These are phyloP conservation scores for Sedum album DNA, from an alignment of 164 flowering plant genomes.

Conservation along the genomic window DNA sequence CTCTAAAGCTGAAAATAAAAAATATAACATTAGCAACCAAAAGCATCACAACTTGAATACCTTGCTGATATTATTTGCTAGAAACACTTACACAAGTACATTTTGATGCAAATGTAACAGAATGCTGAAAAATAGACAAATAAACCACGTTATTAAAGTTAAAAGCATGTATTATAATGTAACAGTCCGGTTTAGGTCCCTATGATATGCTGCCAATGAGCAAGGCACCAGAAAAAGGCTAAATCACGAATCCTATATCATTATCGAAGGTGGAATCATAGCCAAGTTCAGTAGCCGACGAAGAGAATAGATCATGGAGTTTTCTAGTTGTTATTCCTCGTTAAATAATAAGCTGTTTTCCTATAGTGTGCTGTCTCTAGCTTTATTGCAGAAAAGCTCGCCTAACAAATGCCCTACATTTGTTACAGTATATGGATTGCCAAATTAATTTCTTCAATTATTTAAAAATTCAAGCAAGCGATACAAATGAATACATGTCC, in stretches of 20 bases:
- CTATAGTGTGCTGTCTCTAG: background rate
- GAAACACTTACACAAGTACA: background rate
- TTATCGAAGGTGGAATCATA: background rate
- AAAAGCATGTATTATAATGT: too few relatives aligned
- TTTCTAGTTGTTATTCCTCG: background rate
- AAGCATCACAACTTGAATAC: background rate
- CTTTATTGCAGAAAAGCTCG: background rate
- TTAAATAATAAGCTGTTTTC: too few relatives aligned
- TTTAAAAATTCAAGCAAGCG: slow-evolving; percentile 3
- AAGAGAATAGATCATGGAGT: background rate
- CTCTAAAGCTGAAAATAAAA: too few relatives aligned
- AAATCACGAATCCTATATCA: background rate
- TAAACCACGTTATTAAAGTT: background rate
- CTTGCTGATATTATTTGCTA: too few relatives aligned
- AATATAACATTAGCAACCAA: too few relatives aligned
- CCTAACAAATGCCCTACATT: background rate
- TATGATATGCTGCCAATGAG: background rate
- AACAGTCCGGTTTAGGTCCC: background rate
- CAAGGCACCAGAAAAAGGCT: background rate
- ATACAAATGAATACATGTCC: slow-evolving; percentile 1
- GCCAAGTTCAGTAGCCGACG: background rate
- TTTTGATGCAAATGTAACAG: background rate
- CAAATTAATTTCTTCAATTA: background rate
- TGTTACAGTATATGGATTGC: background rate
- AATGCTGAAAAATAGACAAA: background rate